Conservation (phyloP, 768 basidiomycete species). For the Suillus bovinus region DNA sequence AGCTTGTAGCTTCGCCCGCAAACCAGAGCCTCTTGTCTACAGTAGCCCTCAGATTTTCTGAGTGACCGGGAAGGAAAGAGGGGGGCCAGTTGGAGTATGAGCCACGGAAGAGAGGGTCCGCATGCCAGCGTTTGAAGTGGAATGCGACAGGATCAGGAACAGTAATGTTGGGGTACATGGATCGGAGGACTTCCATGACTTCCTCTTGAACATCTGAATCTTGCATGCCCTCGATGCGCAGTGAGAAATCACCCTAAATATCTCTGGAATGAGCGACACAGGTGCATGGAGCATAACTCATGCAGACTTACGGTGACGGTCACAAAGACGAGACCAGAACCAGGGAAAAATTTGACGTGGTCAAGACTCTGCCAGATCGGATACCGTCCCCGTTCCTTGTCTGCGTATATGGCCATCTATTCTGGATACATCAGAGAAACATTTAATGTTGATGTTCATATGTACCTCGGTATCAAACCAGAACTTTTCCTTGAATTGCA, state of each 20-base stretch:
- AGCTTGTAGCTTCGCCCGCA: slow-evolving; percentile 61
- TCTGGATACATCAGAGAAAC: not conserved
- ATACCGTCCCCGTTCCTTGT: slow-evolving; percentile 57
- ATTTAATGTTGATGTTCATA: not conserved
- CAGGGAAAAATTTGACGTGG: slow-evolving; percentile 56
- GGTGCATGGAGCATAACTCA: not conserved
- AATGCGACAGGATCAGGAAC: slow-evolving; percentile 60
- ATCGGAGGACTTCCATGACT: slow-evolving; percentile 53
- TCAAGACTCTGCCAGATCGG: slow-evolving; percentile 71
- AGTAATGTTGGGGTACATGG: slow-evolving; percentile 56
- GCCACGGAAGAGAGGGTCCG: slow-evolving; percentile 42
- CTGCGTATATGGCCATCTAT: slow-evolving; percentile 53
- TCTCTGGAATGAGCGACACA: not conserved
- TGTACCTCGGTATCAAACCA: slow-evolving; percentile 51
- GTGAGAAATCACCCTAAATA: slow-evolving; percentile 57
- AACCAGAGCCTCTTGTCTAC: slow-evolving; percentile 55
- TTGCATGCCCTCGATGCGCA: slow-evolving; percentile 56
- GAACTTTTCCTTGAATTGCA: slow-evolving; percentile 62
- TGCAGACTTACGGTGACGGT: slow-evolving; percentile 26
- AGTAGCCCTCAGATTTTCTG: slow-evolving; percentile 58
- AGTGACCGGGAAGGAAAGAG: slow-evolving; percentile 52
- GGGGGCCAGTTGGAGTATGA: slow-evolving; percentile 75
- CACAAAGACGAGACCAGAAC: slow-evolving; percentile 47
- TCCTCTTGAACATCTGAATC: slow-evolving; percentile 49
- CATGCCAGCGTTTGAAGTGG: slow-evolving; percentile 54